phyloP scores from a whole-genome alignment of 768 basidiomycete species.

The Phaeolepiota aurea region DNA sequence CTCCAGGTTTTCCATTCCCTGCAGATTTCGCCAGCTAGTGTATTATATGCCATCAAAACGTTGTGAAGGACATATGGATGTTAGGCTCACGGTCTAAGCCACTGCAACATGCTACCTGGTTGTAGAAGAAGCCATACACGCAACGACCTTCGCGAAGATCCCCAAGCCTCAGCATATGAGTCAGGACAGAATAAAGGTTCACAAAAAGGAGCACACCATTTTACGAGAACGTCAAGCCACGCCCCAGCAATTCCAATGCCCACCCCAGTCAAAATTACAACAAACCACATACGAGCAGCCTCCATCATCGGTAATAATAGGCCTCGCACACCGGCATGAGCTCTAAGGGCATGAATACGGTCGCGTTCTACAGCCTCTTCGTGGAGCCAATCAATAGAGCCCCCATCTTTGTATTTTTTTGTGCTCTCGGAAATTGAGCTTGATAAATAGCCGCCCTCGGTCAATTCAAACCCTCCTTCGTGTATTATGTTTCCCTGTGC shows the following conservation, averaged over 20 bases:
- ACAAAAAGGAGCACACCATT: constrained; percentile 39
- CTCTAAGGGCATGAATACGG: constrained; percentile 37
- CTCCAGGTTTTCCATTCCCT: constrained; percentile 65
- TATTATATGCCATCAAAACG: not conserved
- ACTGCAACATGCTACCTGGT: constrained; percentile 62
- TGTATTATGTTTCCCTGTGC: constrained; percentile 15
- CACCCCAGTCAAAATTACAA: constrained; percentile 57
- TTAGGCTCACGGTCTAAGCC: constrained; percentile 47
- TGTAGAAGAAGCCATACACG: constrained; percentile 62
- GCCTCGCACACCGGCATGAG: constrained; percentile 49
- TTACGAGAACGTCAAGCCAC: constrained; percentile 66
- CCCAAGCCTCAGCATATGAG: constrained; percentile 38
- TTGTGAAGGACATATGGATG: constrained; percentile 1
- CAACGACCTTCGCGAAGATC: constrained; percentile 66
- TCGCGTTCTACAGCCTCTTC: constrained; percentile 59
- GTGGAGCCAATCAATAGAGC: constrained; percentile 61
- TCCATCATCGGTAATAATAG: constrained; percentile 47
- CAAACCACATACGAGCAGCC: constrained; percentile 54
- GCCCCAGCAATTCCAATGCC: constrained; percentile 64
- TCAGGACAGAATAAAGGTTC: constrained; percentile 2
- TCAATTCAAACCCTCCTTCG: constrained; percentile 37
- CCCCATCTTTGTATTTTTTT: constrained; percentile 46
- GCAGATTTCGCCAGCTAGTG: constrained; percentile 58
- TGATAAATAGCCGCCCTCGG: constrained; percentile 31
- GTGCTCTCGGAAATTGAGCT: constrained; percentile 17